Evolutionary conservation across 202 grass and related monocot species (phyloP).

Genomic region (Schoenoplectus triqueter): DNA sequence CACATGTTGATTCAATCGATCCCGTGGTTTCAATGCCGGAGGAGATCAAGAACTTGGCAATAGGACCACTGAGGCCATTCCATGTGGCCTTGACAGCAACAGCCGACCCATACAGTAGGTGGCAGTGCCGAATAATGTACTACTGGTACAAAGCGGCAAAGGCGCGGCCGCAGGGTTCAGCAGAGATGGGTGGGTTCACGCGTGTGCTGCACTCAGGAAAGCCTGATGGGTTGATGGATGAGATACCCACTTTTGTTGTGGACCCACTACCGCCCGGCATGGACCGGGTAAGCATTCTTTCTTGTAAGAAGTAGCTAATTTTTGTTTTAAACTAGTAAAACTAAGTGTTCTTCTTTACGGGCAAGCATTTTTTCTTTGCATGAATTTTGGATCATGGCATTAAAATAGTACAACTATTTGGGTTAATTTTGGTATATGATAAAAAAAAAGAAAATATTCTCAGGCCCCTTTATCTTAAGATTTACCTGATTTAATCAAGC

Average conservation of each 20-base stretch:
- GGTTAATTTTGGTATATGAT: background rate
- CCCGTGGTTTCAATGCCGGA: constrained; percentile 66
- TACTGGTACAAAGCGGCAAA: constrained; percentile 85
- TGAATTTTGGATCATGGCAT: background rate
- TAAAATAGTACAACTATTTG: background rate
- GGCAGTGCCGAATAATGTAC: constrained; percentile 91
- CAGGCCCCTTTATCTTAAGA: background rate
- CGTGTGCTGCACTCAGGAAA: constrained; percentile 82
- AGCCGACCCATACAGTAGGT: constrained; percentile 67
- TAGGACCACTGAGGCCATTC: constrained; percentile 49
- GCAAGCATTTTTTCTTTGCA: no score
- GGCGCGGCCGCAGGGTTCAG: constrained; percentile 30
- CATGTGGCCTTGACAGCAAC: constrained; percentile 81
- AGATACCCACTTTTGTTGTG: constrained; percentile 87
- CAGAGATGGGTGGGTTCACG: constrained; percentile 92
- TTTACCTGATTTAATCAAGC: background rate
- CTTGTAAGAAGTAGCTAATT: background rate
- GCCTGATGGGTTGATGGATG: constrained; percentile 72
- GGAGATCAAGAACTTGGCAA: constrained; percentile 44
- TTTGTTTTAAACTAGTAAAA: background rate
- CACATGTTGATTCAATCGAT: constrained; percentile 40
- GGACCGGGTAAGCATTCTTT: constrained; percentile 49
- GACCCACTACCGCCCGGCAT: constrained; percentile 70
- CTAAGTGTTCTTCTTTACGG: no score
- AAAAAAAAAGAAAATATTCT: background rate